These are phyloP conservation scores for Boletellus ananas DNA, from an alignment of 768 basidiomycete species.

Conservation along the genomic window DNA sequence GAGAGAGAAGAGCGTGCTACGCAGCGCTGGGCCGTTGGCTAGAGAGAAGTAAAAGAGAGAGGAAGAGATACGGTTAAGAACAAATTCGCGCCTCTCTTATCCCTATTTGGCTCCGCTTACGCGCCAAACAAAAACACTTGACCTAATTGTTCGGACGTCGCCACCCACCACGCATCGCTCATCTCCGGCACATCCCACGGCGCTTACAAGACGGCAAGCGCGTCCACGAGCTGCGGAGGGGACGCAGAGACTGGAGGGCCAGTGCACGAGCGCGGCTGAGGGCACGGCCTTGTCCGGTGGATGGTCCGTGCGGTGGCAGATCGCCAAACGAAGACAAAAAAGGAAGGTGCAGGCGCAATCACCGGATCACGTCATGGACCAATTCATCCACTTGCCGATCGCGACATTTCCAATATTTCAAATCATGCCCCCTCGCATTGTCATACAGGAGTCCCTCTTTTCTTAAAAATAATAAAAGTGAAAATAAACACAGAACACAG, in stretches of 20 bases:
- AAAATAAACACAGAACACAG: background rate
- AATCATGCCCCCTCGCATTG: conserved; percentile 1
- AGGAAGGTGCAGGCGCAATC: conserved; percentile 10
- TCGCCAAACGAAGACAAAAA: conserved; percentile 13
- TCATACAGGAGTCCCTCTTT: background rate
- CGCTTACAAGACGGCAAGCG: background rate
- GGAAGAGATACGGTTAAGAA: conserved; percentile 39
- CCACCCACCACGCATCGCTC: conserved; percentile 7
- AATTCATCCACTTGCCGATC: conserved; percentile 32
- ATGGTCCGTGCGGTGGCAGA: conserved; percentile 33
- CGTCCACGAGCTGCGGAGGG: background rate
- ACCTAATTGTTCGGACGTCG: conserved; percentile 27
- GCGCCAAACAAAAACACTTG: conserved; percentile 37
- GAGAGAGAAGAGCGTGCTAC: conserved; percentile 59
- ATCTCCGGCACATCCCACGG: conserved; percentile 7
- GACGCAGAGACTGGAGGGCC: background rate
- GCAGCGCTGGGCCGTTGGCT: conserved; percentile 48
- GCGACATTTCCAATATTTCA: conserved; percentile 19
- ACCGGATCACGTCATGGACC: conserved; percentile 33
- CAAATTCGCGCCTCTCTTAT: conserved; percentile 39
- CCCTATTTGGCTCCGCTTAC: conserved; percentile 40
- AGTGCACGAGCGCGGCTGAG: background rate
- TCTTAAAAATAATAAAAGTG: background rate
- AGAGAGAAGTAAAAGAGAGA: conserved; percentile 58
- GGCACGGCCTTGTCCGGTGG: background rate